Evolutionary conservation across 2,329 filamentous ascomycete species (phyloP), one percentile per base, ranked within the genome.

Genomic region (Sporothrix variecibatus): DNA sequence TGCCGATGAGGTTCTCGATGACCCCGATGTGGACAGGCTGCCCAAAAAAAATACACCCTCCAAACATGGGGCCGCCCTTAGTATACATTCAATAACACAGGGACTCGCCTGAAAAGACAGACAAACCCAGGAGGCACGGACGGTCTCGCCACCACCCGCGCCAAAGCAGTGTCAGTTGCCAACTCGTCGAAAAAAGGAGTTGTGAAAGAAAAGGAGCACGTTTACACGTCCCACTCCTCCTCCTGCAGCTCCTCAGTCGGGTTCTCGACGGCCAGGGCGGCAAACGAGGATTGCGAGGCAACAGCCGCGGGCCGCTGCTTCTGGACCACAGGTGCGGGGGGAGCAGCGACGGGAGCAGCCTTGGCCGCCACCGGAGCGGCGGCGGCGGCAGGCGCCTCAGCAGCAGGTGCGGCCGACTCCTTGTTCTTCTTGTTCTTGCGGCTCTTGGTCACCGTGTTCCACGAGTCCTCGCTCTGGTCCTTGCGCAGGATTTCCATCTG

Each of bases 401-500:
- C 43, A 26, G 77, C 75, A 56, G 75, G 71, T 80, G 72, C 51
- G 3, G 74, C 81, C 49, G 79, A 34, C 9, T 26, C 71, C 34
- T 85, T 83, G 77, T 83, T 83, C 81, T 85, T 83, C 78, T 84
- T 81, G 74, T 80, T 80, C 82, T 86, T 85, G 75, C 81, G 81
- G 3, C 79, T 74, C 80, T 84, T 84, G 73, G 81, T 83, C 69
- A 92, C 90, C 43, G 89, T 89, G 80, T 83, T 89, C 89, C 90
- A 92, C 23, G 82, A 80, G 70, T 85, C 83, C 77, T 89, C 62
- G n/a, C 17, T 86, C 60, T 85, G 43, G 46, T 34, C 83, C 77
- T 87, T 85, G 78, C 86, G 86, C 73, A 89, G 83, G 80, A 87
- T 83, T 82, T 90, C 85, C 77, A 90, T 83, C 82, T 91, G 89